Percentiles rank a stretch among this genome's conserved stretches.
Evolutionary conservation across 164 flowering plant species (phyloP).

Genomic region (Nelumbo lutea): DNA sequence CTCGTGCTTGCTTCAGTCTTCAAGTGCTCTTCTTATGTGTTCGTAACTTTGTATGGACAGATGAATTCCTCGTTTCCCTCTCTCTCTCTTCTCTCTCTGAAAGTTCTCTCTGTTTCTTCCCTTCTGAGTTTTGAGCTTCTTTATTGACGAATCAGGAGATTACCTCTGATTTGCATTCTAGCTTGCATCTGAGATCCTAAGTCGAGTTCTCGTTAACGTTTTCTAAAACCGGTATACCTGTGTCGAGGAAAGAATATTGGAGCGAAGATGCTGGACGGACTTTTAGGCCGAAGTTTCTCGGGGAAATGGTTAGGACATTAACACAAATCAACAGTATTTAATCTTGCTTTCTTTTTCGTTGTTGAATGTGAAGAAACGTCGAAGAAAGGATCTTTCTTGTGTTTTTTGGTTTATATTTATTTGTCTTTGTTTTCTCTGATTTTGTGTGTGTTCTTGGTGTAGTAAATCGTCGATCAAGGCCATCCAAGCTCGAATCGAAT

Average conservation of each 20-base stretch:
- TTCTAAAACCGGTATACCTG: not conserved
- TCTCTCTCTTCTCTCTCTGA: too few relatives aligned
- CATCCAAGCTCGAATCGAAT: conserved; percentile 56
- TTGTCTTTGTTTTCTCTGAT: not conserved
- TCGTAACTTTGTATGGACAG: too few relatives aligned
- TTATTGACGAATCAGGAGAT: conserved; percentile 10
- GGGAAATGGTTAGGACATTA: conserved; percentile 52
- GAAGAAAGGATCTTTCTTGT: not conserved
- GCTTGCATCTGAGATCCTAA: not conserved
- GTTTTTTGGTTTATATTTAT: not conserved
- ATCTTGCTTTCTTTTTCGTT: not conserved
- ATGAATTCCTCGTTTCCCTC: not conserved
- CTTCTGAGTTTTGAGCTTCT: conserved; percentile 3
- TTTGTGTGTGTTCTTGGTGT: conserved; percentile 16
- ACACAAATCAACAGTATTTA: conserved; percentile 3
- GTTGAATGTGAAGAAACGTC: not conserved
- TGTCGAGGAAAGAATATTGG: not conserved
- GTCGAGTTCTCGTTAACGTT: not conserved
- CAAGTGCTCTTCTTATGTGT: too few relatives aligned
- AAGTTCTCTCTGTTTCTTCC: not conserved
- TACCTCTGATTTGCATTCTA: not conserved
- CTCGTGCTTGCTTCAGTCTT: too few relatives aligned
- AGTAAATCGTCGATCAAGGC: conserved; percentile 75
- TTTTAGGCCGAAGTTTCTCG: conserved; percentile 65
- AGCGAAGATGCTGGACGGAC: conserved; percentile 70